A percentile compares a stretch with the other conserved stretches of the same genome.
phyloP scores from a whole-genome alignment of 139 green algal genomes.

The Picochlorum sp. region DNA sequence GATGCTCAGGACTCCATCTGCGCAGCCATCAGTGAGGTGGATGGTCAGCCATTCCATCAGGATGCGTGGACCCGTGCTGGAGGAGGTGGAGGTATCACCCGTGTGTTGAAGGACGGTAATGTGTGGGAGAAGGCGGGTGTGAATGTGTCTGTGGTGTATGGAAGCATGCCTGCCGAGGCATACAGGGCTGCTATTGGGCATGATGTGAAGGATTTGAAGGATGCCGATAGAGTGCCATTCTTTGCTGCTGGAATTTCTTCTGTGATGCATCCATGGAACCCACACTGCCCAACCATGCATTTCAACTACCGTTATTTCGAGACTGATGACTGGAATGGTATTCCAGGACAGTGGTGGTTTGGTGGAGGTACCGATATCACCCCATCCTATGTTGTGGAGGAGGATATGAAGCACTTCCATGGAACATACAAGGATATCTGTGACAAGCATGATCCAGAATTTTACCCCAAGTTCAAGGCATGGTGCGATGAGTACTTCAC shows the following conservation, averaged over 20 bases:
- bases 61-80: slow-evolving; percentile 85
- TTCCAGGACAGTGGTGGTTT: slow-evolving; percentile 97
- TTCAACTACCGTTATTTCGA: slow-evolving; percentile 99
- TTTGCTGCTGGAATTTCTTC: slow-evolving; percentile 94
- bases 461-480: slow-evolving; percentile 88
- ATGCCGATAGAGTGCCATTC: slow-evolving; percentile 81
- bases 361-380: slow-evolving; percentile 98
- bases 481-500: slow-evolving; percentile 98
- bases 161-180: slow-evolving; percentile 91
- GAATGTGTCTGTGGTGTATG: slow-evolving; percentile 81
- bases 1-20: slow-evolving; percentile 82
- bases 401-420: slow-evolving; percentile 99
- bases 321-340: slow-evolving; percentile 89
- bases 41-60: slow-evolving; percentile 84
- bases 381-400: slow-evolving; percentile 81
- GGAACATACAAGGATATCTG: slow-evolving; percentile 86
- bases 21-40: slow-evolving; percentile 76
- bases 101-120: slow-evolving; percentile 73
- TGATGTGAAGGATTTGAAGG: slow-evolving; percentile 17
- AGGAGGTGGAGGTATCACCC: slow-evolving; percentile 91
- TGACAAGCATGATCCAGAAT: slow-evolving; percentile 89
- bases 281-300: slow-evolving; percentile 95
- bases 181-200: slow-evolving; percentile 82
- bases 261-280: slow-evolving; percentile 98
- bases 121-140: slow-evolving; percentile 87